Evolutionary conservation across 345 rosid species (phyloP), one percentile per base, ranked within the genome.

Genomic region (Populus euphratica): DNA sequence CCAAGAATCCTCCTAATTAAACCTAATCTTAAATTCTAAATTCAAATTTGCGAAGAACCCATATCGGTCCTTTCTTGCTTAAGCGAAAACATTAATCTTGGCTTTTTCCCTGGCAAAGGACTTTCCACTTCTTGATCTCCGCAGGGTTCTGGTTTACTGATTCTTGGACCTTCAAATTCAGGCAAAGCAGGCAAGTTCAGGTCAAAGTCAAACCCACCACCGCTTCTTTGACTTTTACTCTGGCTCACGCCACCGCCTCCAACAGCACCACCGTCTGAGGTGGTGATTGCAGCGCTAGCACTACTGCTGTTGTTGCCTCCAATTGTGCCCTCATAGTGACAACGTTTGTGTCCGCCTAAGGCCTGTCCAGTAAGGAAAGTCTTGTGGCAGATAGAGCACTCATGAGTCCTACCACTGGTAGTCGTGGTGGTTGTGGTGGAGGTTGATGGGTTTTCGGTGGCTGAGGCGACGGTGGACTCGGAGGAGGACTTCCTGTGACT

Each of bases 361-460:
- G 99, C 99, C 83, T 95, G 99, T 23, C 98, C 99, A 1, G 97
- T 91, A 38, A 96, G 89, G 27, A 96, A 96, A n/a, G 83, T 75
- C 86, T 89, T 93, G 86, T 89, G 94, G 76, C 99, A 93, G 69
- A 93, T 93, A 20, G 99, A 89, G 41, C 99, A 96, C 91, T 96
- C 91, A 73, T 96, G 99, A 65, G 81, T 75, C 90, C 84, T 93
- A 13, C 88, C 92, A 54, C 83, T 44, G 64, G 81, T 69, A 66
- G 77, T 31, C 10, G 78, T 54, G 31, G n/a, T n/a, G n/a, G n/a
- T n/a, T n/a, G n/a, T n/a, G n/a, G 77, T 31, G 4, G 79, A 82
- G 62, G 74, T 50, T 41, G 76, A 64, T 12, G 43, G 81, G 39
- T 68, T 54, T 8, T 65, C 27, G 52, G 66, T 14, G 4, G 70